These are phyloP conservation scores for Cokeromyces recurvatus DNA, from an alignment of 371 early-diverging fungal genomes.

Conservation along the genomic window DNA sequence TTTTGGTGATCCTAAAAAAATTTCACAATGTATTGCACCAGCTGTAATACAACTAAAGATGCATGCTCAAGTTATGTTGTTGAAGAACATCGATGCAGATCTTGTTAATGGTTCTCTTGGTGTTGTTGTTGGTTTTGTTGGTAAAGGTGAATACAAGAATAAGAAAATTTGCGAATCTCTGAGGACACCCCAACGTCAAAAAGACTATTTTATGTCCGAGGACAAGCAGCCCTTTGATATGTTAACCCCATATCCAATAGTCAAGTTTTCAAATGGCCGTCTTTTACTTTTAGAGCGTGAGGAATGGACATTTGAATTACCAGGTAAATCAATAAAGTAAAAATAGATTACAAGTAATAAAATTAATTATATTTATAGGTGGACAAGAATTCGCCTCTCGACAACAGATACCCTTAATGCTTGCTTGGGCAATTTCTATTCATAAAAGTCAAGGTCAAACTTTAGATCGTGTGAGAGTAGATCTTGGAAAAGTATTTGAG, in stretches of 20 bases:
- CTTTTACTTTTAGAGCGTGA: constrained; percentile 48
- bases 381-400: constrained; percentile 26
- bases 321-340: constrained; percentile 28
- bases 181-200: constrained; percentile 17
- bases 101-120: constrained; percentile 44
- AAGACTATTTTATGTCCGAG: background rate
- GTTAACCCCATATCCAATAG: constrained; percentile 43
- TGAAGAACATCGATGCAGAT: constrained; percentile 65
- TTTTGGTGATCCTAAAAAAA: constrained; percentile 35
- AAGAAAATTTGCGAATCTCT: background rate
- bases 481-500: constrained; percentile 79
- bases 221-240: constrained; percentile 7
- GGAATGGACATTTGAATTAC: constrained; percentile 56
- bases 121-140: constrained; percentile 60
- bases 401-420: constrained; percentile 64
- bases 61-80: constrained; percentile 87
- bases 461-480: constrained; percentile 75
- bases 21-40: constrained; percentile 57
- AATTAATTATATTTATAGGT: constrained; percentile 6
- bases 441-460: constrained; percentile 96
- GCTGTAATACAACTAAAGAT: constrained; percentile 61
- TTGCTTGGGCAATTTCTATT: constrained; percentile 74
- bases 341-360: too few species aligned
- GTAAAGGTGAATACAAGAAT: constrained; percentile 21
- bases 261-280: constrained; percentile 50